A percentile compares a stretch with the other conserved stretches of the same genome.
Evolutionary conservation across 345 rosid species (phyloP).

Genomic region (Eucalyptus sp.): DNA sequence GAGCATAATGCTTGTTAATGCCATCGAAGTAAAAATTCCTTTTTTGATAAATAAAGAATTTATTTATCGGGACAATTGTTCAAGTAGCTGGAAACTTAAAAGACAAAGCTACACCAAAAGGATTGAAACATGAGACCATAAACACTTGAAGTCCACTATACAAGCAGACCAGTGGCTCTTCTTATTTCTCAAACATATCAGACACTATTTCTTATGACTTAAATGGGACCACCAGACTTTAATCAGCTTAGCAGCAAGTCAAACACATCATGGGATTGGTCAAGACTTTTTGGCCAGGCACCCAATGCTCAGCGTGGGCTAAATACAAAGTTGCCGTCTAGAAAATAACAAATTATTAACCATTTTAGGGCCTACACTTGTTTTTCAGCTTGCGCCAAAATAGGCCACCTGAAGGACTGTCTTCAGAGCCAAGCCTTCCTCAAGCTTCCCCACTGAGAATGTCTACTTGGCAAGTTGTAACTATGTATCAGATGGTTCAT

Average conservation of each 20-base stretch:
- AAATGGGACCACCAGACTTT: not conserved
- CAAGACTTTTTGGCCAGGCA: not conserved
- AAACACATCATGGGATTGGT: not conserved
- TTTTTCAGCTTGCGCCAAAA: not conserved
- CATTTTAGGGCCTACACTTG: not conserved
- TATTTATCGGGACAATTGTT: not conserved
- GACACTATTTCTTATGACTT: not conserved
- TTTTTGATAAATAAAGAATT: not conserved
- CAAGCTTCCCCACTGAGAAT: not conserved
- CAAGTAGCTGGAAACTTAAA: not conserved
- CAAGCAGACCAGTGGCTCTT: not conserved
- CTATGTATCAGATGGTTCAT: not conserved
- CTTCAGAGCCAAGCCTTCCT: not conserved
- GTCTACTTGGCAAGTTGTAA: not conserved
- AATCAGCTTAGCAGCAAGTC: not conserved
- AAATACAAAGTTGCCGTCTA: not conserved
- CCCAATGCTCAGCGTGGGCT: not conserved
- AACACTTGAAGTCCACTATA: not conserved
- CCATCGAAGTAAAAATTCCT: not conserved
- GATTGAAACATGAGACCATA: not conserved
- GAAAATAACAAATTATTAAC: not conserved
- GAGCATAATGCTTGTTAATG: slow-evolving; percentile 4
- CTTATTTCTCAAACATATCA: not conserved
- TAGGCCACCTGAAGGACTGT: not conserved
- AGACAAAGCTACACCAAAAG: not conserved